Percentiles rank a stretch among this genome's conserved stretches.
Evolutionary conservation across 2,329 filamentous ascomycete species (phyloP).

Genomic region (Byssothecium circinans): DNA sequence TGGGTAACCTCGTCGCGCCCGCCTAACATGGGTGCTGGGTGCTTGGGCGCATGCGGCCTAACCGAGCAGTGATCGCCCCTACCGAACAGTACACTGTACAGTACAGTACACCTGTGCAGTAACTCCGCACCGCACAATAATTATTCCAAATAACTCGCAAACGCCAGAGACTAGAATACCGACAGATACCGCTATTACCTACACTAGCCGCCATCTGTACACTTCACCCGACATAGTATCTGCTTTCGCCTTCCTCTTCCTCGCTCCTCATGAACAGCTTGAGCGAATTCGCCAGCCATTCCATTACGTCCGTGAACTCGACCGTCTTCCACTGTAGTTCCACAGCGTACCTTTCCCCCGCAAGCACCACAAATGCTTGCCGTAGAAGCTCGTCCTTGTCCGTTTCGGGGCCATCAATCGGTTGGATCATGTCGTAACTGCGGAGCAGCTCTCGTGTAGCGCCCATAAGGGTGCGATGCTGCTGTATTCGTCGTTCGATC

Average conservation of each 20-base stretch:
- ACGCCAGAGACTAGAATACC: not conserved
- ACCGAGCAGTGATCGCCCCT: not conserved
- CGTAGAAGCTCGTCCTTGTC: slow-evolving; percentile 36
- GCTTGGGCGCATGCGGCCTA: not conserved
- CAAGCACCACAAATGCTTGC: slow-evolving; percentile 38
- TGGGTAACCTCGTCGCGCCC: slow-evolving; percentile 16
- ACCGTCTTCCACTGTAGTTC: slow-evolving; percentile 37
- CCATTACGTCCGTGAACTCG: slow-evolving; percentile 33
- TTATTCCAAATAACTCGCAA: not conserved
- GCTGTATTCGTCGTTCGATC: slow-evolving; percentile 35
- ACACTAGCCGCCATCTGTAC: not conserved
- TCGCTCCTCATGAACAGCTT: slow-evolving; percentile 30
- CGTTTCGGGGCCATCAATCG: slow-evolving; percentile 22
- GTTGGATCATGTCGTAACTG: slow-evolving; percentile 35
- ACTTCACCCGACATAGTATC: slow-evolving; percentile 30
- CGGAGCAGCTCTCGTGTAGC: slow-evolving; percentile 35
- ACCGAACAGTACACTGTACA: too few species aligned
- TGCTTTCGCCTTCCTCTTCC: slow-evolving; percentile 31
- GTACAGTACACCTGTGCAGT: too few species aligned
- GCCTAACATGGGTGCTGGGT: not conserved
- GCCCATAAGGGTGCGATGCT: slow-evolving; percentile 38
- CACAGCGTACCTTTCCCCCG: slow-evolving; percentile 33
- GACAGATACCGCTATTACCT: not conserved
- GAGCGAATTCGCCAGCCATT: slow-evolving; percentile 33
- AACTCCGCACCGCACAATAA: too few species aligned